Percentiles rank a stretch among this genome's conserved stretches.
phyloP scores from a whole-genome alignment of 495 filamentous ascomycete species.

The Podospora australis region DNA sequence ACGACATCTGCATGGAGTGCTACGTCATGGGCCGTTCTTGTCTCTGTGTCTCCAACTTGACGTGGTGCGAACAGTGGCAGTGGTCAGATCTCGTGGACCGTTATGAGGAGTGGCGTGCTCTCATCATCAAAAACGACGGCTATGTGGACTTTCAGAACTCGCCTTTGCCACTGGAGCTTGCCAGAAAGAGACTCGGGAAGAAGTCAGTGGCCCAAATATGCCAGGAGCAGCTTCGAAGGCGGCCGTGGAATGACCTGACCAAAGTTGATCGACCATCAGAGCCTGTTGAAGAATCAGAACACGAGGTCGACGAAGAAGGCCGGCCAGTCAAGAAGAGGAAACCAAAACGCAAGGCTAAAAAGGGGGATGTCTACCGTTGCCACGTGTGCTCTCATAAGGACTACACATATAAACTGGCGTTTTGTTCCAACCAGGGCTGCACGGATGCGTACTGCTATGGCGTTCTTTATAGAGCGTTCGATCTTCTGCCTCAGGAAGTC shows the following conservation, averaged over 20 bases:
- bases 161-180: slow-evolving; percentile 57
- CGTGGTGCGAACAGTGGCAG: slow-evolving; percentile 87
- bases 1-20: slow-evolving; percentile 96
- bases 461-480: slow-evolving; percentile 79
- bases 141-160: slow-evolving; percentile 52
- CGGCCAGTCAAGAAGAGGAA: slow-evolving; percentile 43
- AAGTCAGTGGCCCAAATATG: slow-evolving; percentile 84
- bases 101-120: slow-evolving; percentile 73
- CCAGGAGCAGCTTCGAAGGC: slow-evolving; percentile 69
- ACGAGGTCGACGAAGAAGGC: slow-evolving; percentile 47
- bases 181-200: slow-evolving; percentile 53
- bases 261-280: slow-evolving; percentile 29
- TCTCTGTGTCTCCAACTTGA: slow-evolving; percentile 71
- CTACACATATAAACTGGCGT: slow-evolving; percentile 70
- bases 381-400: slow-evolving; percentile 77
- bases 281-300: slow-evolving; percentile 20
- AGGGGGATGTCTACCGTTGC: slow-evolving; percentile 51
- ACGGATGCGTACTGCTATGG: slow-evolving; percentile 77
- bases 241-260: slow-evolving; percentile 58
- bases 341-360: slow-evolving; percentile 30
- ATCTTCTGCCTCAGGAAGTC: slow-evolving; percentile 68
- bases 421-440: slow-evolving; percentile 61
- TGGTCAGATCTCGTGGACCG: slow-evolving; percentile 73
- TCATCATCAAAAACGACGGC: slow-evolving; percentile 63
- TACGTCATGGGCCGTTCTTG: slow-evolving; percentile 92